A percentile compares a stretch with the other conserved stretches of the same genome.
These are phyloP conservation scores for Vigna radiata DNA, from an alignment of 306 rosid genomes.

Conservation along the genomic window DNA sequence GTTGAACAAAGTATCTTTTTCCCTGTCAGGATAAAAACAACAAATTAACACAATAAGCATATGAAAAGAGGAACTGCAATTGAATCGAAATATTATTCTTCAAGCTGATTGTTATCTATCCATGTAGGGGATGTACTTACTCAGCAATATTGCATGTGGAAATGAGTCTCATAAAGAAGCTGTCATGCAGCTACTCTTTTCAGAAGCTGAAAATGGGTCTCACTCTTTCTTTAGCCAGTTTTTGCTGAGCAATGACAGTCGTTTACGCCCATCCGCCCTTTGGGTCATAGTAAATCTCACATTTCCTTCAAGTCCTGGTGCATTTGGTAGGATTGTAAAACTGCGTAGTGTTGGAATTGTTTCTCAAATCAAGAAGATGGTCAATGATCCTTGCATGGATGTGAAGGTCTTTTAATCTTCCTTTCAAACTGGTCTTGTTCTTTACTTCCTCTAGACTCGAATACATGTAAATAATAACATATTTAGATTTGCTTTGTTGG, in stretches of 20 bases:
- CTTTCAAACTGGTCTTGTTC: not conserved
- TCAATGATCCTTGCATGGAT: constrained; percentile 72
- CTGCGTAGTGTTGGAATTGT: constrained; percentile 67
- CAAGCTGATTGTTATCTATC: constrained; percentile 19
- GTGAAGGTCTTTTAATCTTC: constrained; percentile 68
- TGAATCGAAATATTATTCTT: constrained; percentile 22
- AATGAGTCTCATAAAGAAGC: constrained; percentile 81
- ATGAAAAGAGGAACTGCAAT: not conserved
- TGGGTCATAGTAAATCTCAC: constrained; percentile 82
- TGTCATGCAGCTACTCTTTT: constrained; percentile 66
- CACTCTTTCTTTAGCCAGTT: constrained; percentile 62
- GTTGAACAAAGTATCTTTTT: not conserved
- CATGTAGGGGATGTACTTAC: constrained; percentile 77
- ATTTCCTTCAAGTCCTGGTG: constrained; percentile 63
- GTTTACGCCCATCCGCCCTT: constrained; percentile 61
- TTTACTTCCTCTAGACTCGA: not conserved
- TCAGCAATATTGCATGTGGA: constrained; percentile 80
- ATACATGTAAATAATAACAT: not conserved
- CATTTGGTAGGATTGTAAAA: constrained; percentile 55
- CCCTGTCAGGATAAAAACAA: constrained; percentile 13
- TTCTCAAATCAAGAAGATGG: constrained; percentile 80
- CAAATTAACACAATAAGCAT: not conserved
- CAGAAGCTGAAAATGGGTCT: constrained; percentile 54
- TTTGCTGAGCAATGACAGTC: constrained; percentile 68
- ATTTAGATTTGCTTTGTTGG: too few species aligned